Conservation (phyloP, 2,329 filamentous ascomycete species). For the Fusarium sarcochroum region DNA sequence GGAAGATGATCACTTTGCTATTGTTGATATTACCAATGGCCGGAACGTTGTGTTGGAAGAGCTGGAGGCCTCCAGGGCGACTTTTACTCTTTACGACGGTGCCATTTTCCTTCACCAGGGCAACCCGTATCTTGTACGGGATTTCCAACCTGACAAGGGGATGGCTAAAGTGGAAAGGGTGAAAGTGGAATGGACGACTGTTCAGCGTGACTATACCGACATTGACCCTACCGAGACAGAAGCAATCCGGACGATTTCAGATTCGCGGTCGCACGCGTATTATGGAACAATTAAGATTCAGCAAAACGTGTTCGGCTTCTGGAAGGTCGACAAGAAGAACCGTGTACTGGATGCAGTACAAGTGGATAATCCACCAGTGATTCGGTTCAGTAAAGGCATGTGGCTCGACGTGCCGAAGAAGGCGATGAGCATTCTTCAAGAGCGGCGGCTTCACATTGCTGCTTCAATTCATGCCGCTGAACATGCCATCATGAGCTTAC, state of each 20-base stretch:
- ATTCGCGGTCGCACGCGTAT: slow-evolving; percentile 79
- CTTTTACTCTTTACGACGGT: slow-evolving; percentile 96
- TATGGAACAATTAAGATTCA: slow-evolving; percentile 89
- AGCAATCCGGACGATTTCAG: slow-evolving; percentile 79
- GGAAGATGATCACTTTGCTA: slow-evolving; percentile 90
- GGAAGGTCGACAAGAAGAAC: slow-evolving; percentile 91
- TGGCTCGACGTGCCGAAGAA: slow-evolving; percentile 91
- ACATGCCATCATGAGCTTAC: slow-evolving; percentile 87
- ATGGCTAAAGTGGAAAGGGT: slow-evolving; percentile 91
- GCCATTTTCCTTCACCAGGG: slow-evolving; percentile 98
- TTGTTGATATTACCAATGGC: slow-evolving; percentile 88
- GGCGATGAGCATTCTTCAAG: slow-evolving; percentile 84
- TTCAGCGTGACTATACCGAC: slow-evolving; percentile 93
- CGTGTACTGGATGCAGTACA: slow-evolving; percentile 92
- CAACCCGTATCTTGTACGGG: slow-evolving; percentile 90
- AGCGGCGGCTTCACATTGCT: slow-evolving; percentile 81
- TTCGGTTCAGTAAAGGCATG: slow-evolving; percentile 88
- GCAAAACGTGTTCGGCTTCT: slow-evolving; percentile 94
- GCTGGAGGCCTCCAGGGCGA: slow-evolving; percentile 94
- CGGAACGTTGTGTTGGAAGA: slow-evolving; percentile 92
- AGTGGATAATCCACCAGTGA: slow-evolving; percentile 92
- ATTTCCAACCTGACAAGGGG: slow-evolving; percentile 84
- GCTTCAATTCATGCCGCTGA: slow-evolving; percentile 95
- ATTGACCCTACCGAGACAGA: slow-evolving; percentile 95
- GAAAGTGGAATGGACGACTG: slow-evolving; percentile 94